Evolutionary conservation across 305 asterid genomes (phyloP).

Genomic region (Galium porrigens): DNA sequence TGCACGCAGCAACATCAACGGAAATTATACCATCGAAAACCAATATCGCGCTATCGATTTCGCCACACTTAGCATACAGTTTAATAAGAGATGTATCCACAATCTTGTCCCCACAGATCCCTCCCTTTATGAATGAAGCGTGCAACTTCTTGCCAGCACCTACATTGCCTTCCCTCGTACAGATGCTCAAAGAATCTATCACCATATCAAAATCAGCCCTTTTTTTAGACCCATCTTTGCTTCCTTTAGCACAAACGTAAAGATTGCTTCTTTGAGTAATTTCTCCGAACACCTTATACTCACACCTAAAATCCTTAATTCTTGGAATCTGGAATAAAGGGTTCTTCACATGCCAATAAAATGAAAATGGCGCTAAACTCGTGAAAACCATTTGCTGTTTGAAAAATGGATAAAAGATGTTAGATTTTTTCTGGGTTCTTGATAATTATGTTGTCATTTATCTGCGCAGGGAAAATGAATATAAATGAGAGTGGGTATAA

Average conservation of each 20-base stretch:
- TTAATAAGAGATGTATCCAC: slow-evolving; percentile 18
- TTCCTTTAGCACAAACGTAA: slow-evolving; percentile 6
- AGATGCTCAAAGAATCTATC: slow-evolving; percentile 5
- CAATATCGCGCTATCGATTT: slow-evolving; percentile 10
- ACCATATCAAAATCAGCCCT: neutral
- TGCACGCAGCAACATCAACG: slow-evolving; percentile 17
- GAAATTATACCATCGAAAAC: slow-evolving; percentile 11
- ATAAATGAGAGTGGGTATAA: neutral
- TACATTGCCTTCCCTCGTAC: slow-evolving; percentile 15
- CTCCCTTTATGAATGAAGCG: slow-evolving; percentile 14
- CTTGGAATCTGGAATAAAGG: neutral
- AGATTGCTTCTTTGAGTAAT: slow-evolving; percentile 7
- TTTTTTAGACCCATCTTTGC: neutral
- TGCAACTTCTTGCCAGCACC: slow-evolving; percentile 17
- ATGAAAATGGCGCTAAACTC: neutral
- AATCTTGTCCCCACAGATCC: slow-evolving; percentile 15
- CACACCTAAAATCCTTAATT: neutral
- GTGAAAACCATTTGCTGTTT: neutral
- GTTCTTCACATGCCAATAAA: neutral
- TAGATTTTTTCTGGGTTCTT: neutral
- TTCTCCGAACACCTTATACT: slow-evolving; percentile 14
- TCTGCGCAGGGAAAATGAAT: neutral
- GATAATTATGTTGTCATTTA: neutral
- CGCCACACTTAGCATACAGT: slow-evolving; percentile 19
- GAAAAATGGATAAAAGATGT: neutral